Percentiles rank a stretch among this genome's conserved stretches.
These are phyloP conservation scores for Mycoemilia scoparia DNA, from an alignment of 192 early-diverging fungal genomes.

Conservation along the genomic window DNA sequence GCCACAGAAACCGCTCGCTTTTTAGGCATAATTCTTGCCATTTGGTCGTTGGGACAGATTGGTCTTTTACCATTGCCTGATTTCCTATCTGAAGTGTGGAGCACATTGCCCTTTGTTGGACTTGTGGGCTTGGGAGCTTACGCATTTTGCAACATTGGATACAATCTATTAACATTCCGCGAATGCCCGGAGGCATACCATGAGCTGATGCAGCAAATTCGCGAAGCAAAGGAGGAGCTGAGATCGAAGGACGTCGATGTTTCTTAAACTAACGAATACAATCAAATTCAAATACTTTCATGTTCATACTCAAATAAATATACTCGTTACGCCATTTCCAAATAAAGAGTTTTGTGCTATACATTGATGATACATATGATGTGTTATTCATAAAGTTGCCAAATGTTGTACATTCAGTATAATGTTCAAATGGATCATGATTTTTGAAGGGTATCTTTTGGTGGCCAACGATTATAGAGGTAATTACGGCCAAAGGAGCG, in stretches of 20 bases:
- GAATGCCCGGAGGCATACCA: constrained; percentile 83
- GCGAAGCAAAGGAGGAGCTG: constrained; percentile 62
- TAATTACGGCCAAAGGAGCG: too few relatives aligned
- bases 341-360: too few relatives aligned
- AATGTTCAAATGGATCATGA: too few relatives aligned
- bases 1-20: constrained; percentile 7
- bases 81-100: constrained; percentile 19
- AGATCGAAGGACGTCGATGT: constrained; percentile 44
- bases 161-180: constrained; percentile 66
- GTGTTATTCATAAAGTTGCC: too few relatives aligned
- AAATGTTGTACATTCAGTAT: too few relatives aligned
- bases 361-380: too few relatives aligned
- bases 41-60: constrained; percentile 14
- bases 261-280: constrained; percentile 3
- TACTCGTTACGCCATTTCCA: too few relatives aligned
- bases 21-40: constrained; percentile 5
- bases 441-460: too few relatives aligned
- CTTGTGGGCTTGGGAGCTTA: constrained; percentile 79
- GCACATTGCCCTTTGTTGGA: constrained; percentile 14
- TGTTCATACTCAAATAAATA: too few relatives aligned
- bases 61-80: constrained; percentile 18
- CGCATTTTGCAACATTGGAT: constrained; percentile 72
- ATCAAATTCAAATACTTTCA: too few relatives aligned
- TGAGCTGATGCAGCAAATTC: constrained; percentile 68
- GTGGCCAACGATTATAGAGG: too few relatives aligned